Base-by-base conservation (phyloP, 2,329 filamentous ascomycete species). In the Colletotrichum zoysiae region DNA sequence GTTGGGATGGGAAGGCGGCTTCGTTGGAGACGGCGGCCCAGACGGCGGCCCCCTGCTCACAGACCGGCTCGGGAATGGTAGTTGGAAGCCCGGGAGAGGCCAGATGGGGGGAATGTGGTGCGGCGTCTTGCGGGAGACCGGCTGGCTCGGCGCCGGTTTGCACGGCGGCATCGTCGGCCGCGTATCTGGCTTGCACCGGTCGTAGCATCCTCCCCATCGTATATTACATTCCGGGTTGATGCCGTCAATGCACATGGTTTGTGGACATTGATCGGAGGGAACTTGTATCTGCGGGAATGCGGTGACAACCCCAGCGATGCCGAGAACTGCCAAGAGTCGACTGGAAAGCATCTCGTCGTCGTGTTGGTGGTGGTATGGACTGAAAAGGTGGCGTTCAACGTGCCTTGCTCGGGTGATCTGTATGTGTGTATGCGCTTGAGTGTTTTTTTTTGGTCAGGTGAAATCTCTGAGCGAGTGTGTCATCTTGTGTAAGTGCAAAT, bases 141-240 rank as follows among this genome's bases (percentile, higher is more conserved):
- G 56, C 35, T 20, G 59, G 38, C 59, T 58, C 2, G 55, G 48
- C 53, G 65, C 59, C 20, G 65, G 42, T 18, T 56, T 70, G 63
- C 73, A 73, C 14, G 66, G 66, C 30, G 70, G 70, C 70, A 67
- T 73, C 18, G 62, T 73, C 20, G 73, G 73, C 44, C 30, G 50
- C 23, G 40, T n/a, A 20, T 38, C 14, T 14, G 63, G 68, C 67
- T 72, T 60, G 70, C 80, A 81, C 18, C 74, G 70, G 65, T 80
- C 74, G 68, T 78, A 81, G 57, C 80, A 81, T 7, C 72, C 76
- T 78, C 78, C 78, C 42, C 73, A 81, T 9, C 23, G 48, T 5
- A 73, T 20, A 20, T 76, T 75, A 55, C 80, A 81, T 0, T 77
- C 74, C 1, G 70, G 33, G 57, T 77, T 78, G 9, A 78, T 68